A percentile compares a stretch with the other conserved stretches of the same genome.
Conservation (phyloP, 306 rosid genomes). For the Lagenaria siceraria region DNA sequence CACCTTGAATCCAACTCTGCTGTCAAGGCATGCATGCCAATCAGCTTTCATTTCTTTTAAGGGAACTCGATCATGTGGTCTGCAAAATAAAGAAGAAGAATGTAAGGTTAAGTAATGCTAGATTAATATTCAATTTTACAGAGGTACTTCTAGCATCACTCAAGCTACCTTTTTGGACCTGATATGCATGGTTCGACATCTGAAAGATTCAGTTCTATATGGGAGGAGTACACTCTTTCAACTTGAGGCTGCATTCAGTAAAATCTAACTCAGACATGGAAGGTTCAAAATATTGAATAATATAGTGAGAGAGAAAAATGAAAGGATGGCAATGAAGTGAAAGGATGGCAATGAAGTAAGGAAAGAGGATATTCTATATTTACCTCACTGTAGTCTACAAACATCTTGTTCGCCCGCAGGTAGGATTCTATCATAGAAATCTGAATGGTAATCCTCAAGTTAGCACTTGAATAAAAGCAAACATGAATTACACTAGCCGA, state of each 20-base stretch:
- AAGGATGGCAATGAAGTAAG: neutral
- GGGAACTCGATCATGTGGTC: slow-evolving; percentile 96
- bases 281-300: neutral
- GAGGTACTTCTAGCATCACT: neutral
- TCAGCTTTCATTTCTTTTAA: slow-evolving; percentile 86
- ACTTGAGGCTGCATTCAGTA: slow-evolving; percentile 51
- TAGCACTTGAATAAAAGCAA: slow-evolving; percentile 17
- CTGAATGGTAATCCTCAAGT: slow-evolving; percentile 32
- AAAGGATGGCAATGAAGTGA: neutral
- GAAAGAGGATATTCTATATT: neutral
- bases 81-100: slow-evolving; percentile 10
- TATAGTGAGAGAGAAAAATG: neutral
- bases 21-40: slow-evolving; percentile 88
- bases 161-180: slow-evolving; percentile 83
- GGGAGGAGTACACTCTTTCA: slow-evolving; percentile 74
- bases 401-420: slow-evolving; percentile 77
- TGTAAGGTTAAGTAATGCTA: neutral
- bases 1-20: slow-evolving; percentile 94
- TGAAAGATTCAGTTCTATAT: slow-evolving; percentile 57
- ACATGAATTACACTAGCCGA: slow-evolving; percentile 1
- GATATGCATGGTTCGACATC: slow-evolving; percentile 88
- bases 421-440: slow-evolving; percentile 72
- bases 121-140: neutral
- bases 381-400: slow-evolving; percentile 87
- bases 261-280: neutral